Evolutionary conservation across 2,329 filamentous ascomycete species (phyloP).

Genomic region (Coniochaeta prunicola): DNA sequence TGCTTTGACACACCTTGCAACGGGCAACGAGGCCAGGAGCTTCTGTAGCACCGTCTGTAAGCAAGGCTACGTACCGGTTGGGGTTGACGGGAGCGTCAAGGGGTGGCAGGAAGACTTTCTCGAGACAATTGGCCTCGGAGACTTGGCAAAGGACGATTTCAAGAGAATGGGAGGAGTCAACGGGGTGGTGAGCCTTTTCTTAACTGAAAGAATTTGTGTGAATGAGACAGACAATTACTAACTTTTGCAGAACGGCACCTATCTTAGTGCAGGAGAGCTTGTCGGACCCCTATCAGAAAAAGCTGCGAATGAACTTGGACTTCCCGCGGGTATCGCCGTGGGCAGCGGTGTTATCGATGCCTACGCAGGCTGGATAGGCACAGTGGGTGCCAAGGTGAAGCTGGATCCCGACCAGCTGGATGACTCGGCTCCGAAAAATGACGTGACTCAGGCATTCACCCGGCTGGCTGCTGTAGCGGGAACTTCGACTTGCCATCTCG

Average conservation of each 20-base stretch:
- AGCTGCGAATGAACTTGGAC: constrained; percentile 74
- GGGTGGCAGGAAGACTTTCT: constrained; percentile 98
- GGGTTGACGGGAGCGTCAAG: constrained; percentile 93
- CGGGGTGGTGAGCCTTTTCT: constrained; percentile 71
- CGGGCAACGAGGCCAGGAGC: constrained; percentile 83
- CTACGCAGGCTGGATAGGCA: constrained; percentile 97
- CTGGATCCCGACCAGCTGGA: constrained; percentile 62
- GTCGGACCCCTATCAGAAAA: constrained; percentile 80
- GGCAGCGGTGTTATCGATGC: constrained; percentile 97
- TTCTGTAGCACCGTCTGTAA: constrained; percentile 97
- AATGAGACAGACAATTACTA: constrained; percentile 4
- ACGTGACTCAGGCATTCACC: constrained; percentile 86
- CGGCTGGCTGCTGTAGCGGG: constrained; percentile 90
- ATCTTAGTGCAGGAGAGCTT: constrained; percentile 84
- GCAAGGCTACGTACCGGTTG: constrained; percentile 94
- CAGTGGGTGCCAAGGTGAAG: constrained; percentile 92
- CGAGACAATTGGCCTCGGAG: constrained; percentile 74
- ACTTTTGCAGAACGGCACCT: constrained; percentile 70
- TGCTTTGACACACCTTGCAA: constrained; percentile 89
- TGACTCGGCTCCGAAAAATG: constrained; percentile 64
- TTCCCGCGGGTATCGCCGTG: constrained; percentile 81
- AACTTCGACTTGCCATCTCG: constrained; percentile 94
- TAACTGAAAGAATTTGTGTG: constrained; percentile 5
- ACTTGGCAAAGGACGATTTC: constrained; percentile 79
- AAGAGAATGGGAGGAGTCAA: constrained; percentile 91